Percentiles rank a stretch among this genome's conserved stretches.
These are phyloP conservation scores for Globisporangium cystogenes DNA, from an alignment of 352 stramenopile species.

Conservation along the genomic window DNA sequence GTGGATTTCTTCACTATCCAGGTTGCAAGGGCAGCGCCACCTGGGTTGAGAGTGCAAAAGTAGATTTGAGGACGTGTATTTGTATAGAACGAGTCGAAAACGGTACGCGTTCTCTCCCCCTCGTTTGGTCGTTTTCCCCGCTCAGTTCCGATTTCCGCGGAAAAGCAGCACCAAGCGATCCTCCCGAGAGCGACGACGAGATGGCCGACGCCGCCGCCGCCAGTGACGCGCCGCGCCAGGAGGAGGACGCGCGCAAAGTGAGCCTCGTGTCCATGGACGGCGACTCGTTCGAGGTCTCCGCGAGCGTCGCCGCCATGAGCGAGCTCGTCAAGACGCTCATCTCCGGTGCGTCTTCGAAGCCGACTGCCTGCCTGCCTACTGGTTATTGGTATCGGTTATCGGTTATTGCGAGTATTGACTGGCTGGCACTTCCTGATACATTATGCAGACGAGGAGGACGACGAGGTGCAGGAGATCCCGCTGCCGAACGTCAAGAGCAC, in stretches of 20 bases:
- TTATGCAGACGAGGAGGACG: conserved; percentile 90
- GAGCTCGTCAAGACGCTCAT: conserved; percentile 98
- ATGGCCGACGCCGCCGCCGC: conserved; percentile 57
- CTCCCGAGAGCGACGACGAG: neutral
- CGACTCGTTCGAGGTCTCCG: conserved; percentile 94
- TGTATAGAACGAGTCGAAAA: neutral
- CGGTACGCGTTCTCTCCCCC: neutral
- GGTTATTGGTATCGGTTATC: neutral
- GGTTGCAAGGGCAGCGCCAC: no score
- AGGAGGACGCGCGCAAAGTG: conserved; percentile 80
- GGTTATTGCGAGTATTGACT: neutral
- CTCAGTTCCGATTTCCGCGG: neutral
- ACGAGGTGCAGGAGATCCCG: conserved; percentile 95
- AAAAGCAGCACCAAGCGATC: neutral
- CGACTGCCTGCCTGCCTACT: no score
- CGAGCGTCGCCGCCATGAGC: conserved; percentile 94
- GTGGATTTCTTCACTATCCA: neutral
- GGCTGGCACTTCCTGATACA: no score
- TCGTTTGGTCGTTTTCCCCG: no score
- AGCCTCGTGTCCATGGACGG: conserved; percentile 93
- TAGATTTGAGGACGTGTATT: neutral
- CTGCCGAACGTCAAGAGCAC: conserved; percentile 97
- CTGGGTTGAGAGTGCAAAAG: no score
- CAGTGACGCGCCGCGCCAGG: conserved; percentile 40
- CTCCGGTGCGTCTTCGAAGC: conserved; percentile 71